Percentiles rank a stretch among this genome's conserved stretches.
Evolutionary conservation across 2,329 filamentous ascomycete species (phyloP).

Genomic region (Verticillium klebahnii): DNA sequence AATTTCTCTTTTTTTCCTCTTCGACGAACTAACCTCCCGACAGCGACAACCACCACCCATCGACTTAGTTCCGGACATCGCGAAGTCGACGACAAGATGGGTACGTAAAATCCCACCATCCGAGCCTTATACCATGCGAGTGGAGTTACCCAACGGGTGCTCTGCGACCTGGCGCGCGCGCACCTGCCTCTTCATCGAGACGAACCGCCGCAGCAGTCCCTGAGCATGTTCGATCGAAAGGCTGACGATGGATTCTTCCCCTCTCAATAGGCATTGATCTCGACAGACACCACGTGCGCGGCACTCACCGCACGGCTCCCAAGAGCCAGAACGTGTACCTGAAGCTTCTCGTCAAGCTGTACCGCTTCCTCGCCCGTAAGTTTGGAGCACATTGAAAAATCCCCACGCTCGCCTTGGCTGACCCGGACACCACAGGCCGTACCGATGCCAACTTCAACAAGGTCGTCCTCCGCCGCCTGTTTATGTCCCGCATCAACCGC

Average conservation of each 20-base stretch:
- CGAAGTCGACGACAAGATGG: constrained; percentile 53
- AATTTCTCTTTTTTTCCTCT: constrained; percentile 2
- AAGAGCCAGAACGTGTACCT: constrained; percentile 99
- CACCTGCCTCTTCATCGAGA: neutral
- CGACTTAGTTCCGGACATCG: constrained; percentile 23
- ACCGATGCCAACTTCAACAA: constrained; percentile 99
- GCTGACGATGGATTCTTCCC: constrained; percentile 52
- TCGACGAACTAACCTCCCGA: constrained; percentile 7
- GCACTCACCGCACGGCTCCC: constrained; percentile 83
- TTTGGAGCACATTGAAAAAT: constrained; percentile 19
- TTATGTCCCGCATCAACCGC: constrained; percentile 98
- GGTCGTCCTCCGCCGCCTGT: constrained; percentile 92
- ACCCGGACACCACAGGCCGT: constrained; percentile 57
- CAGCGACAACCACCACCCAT: constrained; percentile 29
- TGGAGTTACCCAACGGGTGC: constrained; percentile 14
- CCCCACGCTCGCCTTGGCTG: neutral
- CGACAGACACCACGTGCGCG: constrained; percentile 63
- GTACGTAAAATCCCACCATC: constrained; percentile 45
- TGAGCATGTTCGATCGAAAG: constrained; percentile 61
- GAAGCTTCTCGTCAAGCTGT: constrained; percentile 96
- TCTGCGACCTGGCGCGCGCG: neutral
- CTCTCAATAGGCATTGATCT: constrained; percentile 63
- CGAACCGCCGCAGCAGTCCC: neutral
- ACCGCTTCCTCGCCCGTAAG: constrained; percentile 94
- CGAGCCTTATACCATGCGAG: constrained; percentile 32